Percentiles rank a stretch among this genome's conserved stretches.
These are phyloP conservation scores for Alnus glutinosa DNA, from an alignment of 306 rosid genomes.

Conservation along the genomic window DNA sequence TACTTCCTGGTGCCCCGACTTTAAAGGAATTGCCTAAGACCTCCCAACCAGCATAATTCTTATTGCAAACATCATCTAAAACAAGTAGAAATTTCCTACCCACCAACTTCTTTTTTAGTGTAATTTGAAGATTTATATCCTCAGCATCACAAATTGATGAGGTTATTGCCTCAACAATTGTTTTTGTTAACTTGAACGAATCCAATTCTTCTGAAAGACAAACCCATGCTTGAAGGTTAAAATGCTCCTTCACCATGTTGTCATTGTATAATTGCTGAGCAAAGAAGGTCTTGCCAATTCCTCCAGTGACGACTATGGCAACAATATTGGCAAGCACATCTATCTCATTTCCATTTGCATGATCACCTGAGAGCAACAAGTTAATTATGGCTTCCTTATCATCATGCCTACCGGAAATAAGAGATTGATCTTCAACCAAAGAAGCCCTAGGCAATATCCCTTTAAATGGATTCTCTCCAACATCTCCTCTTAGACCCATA, in stretches of 20 bases:
- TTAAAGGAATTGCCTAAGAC: background rate
- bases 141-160: background rate
- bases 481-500: background rate
- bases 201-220: conserved; percentile 19
- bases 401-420: conserved; percentile 18
- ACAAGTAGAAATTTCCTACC: conserved; percentile 23
- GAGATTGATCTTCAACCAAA: background rate
- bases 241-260: background rate
- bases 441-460: background rate
- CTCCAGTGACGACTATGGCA: conserved; percentile 10
- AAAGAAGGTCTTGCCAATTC: conserved; percentile 15
- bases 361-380: background rate
- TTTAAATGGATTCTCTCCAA: no score
- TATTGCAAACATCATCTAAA: conserved; percentile 35
- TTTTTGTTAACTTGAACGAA: background rate
- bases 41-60: conserved; percentile 15
- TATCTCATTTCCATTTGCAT: background rate
- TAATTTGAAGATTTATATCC: background rate
- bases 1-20: conserved; percentile 12
- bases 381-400: background rate
- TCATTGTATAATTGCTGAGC: conserved; percentile 18
- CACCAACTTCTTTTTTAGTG: background rate
- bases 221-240: conserved; percentile 12
- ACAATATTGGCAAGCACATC: background rate
- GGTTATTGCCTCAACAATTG: conserved; percentile 17